Conservation (phyloP, 2,329 filamentous ascomycete species). For the Didymella pomorum region DNA sequence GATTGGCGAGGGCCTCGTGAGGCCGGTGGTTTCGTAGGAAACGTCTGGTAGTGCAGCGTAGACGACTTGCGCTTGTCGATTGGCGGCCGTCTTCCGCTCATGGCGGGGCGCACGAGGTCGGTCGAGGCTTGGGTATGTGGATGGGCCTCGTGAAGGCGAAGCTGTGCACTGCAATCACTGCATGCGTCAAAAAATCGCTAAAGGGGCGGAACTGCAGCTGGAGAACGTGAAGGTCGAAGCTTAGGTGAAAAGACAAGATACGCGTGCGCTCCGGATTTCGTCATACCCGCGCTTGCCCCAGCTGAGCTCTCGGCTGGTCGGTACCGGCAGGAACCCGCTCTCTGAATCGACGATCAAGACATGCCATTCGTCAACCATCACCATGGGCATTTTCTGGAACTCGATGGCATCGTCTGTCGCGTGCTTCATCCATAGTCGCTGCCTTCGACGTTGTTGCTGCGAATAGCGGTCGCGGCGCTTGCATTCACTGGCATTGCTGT, state of each 20-base stretch:
- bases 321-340: conserved; percentile 18
- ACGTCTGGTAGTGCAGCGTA: conserved; percentile 79
- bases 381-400: conserved; percentile 3
- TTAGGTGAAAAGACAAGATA: conserved; percentile 18
- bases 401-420: background rate
- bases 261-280: conserved; percentile 19
- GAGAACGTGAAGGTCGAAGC: conserved; percentile 2
- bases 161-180: conserved; percentile 3
- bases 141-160: conserved; percentile 36
- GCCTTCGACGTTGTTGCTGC: background rate
- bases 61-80: conserved; percentile 58
- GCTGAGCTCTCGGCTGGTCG: conserved; percentile 20
- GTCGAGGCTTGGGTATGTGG: conserved; percentile 6
- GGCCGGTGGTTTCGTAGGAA: conserved; percentile 76
- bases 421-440: background rate
- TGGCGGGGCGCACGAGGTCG: conserved; percentile 25
- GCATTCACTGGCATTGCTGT: background rate
- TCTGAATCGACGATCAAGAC: conserved; percentile 2
- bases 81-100: conserved; percentile 46
- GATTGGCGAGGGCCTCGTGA: conserved; percentile 65
- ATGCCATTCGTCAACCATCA: conserved; percentile 9
- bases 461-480: background rate
- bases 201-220: background rate
- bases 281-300: conserved; percentile 20
- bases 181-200: conserved; percentile 1